phyloP scores from a whole-genome alignment of 495 filamentous ascomycete genomes.

The Neurospora pannonica region DNA sequence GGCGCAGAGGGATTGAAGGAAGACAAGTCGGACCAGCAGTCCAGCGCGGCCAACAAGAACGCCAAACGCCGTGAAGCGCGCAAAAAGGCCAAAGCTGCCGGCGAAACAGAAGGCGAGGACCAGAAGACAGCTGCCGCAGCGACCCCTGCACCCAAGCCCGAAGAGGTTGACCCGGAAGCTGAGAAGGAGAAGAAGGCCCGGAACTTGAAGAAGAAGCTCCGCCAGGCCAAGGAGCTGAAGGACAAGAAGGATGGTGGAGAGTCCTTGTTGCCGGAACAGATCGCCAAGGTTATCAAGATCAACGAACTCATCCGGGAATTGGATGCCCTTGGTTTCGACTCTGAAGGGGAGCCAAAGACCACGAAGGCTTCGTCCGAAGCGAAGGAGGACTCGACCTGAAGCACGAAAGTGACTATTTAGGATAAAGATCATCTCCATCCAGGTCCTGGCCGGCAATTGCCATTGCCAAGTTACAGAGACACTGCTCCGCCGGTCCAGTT shows the following conservation, averaged over 20 bases:
- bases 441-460: not conserved
- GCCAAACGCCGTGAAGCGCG: conserved; percentile 86
- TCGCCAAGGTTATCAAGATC: conserved; percentile 96
- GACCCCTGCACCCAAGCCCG: conserved; percentile 9
- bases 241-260: conserved; percentile 85
- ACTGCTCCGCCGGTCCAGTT: not conserved
- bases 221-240: conserved; percentile 82
- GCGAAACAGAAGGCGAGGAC: conserved; percentile 30
- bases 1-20: conserved; percentile 63
- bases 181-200: conserved; percentile 90
- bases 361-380: not conserved
- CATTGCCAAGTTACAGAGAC: not conserved
- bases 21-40: conserved; percentile 32
- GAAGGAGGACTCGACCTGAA: not conserved
- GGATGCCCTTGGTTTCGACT: conserved; percentile 76
- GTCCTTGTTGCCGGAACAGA: conserved; percentile 79
- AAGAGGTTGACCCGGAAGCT: conserved; percentile 52
- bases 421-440: not conserved
- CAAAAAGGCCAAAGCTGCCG: conserved; percentile 68
- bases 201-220: conserved; percentile 90
- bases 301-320: conserved; percentile 86
- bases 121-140: conserved; percentile 20
- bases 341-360: conserved; percentile 40
- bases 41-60: conserved; percentile 69
- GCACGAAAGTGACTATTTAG: not conserved